phyloP scores from a whole-genome alignment of 2,329 filamentous ascomycete species.

The Zymoseptoria tritici region DNA sequence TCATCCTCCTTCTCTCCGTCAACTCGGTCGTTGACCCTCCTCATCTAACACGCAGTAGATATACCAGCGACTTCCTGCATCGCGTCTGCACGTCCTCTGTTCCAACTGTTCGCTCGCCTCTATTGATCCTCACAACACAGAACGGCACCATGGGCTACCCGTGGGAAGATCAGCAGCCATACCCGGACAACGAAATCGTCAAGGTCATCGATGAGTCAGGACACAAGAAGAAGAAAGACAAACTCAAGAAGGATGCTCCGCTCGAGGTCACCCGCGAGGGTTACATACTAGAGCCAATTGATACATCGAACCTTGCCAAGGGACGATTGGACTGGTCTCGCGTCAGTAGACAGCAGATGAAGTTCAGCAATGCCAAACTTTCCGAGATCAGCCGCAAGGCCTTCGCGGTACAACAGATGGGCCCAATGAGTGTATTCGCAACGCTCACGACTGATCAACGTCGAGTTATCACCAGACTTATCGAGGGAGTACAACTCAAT shows the following conservation, averaged over 20 bases:
- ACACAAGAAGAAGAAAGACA: not conserved
- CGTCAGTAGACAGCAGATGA: not conserved
- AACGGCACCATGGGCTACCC: not conserved
- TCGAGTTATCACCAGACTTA: constrained; percentile 4
- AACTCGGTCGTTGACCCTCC: not conserved
- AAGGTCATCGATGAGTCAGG: not conserved
- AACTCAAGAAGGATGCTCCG: not conserved
- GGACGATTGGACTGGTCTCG: constrained; percentile 4
- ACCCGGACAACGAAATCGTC: not conserved
- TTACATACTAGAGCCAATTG: constrained; percentile 1
- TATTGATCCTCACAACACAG: not conserved
- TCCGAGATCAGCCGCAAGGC: constrained; percentile 2
- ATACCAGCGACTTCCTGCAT: not conserved
- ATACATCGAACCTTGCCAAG: not conserved
- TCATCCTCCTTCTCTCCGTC: not conserved
- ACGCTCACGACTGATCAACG: constrained; percentile 1
- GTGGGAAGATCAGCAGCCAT: not conserved
- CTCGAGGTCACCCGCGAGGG: constrained; percentile 1
- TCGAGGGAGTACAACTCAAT: not conserved
- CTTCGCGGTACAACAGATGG: not conserved
- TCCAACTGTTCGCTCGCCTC: not conserved
- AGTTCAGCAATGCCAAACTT: constrained; percentile 1
- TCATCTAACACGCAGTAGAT: not conserved
- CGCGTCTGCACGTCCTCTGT: not conserved
- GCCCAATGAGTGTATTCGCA: constrained; percentile 2